Evolutionary conservation across 1,139 yeast genomes (phyloP).

Genomic region (Blastobotrys proliferans): DNA sequence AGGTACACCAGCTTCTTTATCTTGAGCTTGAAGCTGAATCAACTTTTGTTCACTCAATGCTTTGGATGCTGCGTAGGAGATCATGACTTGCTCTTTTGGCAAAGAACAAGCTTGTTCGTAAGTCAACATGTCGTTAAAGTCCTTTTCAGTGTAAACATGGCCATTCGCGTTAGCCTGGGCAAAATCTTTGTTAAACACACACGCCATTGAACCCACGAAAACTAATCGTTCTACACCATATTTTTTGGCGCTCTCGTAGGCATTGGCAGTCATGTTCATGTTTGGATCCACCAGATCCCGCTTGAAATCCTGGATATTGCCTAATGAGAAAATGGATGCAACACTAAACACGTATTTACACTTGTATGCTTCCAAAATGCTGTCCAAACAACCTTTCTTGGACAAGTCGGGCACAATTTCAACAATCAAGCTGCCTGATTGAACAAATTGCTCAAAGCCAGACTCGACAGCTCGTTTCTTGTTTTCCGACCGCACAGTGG

Average conservation of each 20-base stretch:
- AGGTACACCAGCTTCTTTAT: neutral
- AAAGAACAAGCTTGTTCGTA: neutral
- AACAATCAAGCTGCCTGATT: neutral
- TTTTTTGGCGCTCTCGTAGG: neutral
- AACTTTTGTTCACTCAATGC: neutral
- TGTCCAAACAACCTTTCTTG: neutral
- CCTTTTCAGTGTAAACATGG: neutral
- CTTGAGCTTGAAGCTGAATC: neutral
- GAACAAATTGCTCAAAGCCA: neutral
- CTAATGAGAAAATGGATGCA: neutral
- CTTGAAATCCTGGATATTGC: neutral
- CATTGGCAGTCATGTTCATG: neutral
- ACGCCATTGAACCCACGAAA: neutral
- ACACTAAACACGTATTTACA: neutral
- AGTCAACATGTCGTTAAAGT: neutral
- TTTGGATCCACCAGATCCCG: conserved; percentile 2
- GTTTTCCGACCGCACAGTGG: conserved; percentile 1
- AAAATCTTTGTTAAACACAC: neutral
- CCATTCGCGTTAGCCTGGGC: neutral
- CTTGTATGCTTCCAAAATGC: neutral
- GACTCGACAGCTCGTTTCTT: neutral
- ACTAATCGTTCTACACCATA: neutral
- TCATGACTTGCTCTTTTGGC: neutral
- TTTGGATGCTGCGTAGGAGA: neutral
- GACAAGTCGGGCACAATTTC: neutral